These are phyloP conservation scores for Pythium aphanidermatum DNA, from an alignment of 352 stramenopile species.

Conservation along the genomic window DNA sequence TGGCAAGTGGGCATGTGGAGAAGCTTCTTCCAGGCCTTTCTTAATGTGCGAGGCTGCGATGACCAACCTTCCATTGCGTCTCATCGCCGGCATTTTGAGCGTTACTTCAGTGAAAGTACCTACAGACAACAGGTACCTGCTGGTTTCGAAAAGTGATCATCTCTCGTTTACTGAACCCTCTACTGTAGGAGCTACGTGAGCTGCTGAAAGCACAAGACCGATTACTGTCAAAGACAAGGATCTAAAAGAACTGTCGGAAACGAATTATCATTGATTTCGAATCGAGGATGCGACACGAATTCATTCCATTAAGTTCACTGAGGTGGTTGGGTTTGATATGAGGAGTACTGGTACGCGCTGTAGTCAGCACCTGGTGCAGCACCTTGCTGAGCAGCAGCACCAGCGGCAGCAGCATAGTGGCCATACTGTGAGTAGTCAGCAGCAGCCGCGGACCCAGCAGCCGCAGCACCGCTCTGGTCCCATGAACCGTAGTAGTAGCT, in stretches of 20 bases:
- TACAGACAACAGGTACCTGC: conserved; percentile 39
- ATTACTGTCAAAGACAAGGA: conserved; percentile 30
- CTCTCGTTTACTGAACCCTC: too few species aligned
- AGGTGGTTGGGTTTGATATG: conserved; percentile 16
- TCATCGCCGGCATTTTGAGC: conserved; percentile 41
- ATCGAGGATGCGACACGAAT: too few species aligned
- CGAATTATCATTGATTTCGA: neutral
- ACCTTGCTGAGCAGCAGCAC: conserved; percentile 1
- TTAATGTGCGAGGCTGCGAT: conserved; percentile 66
- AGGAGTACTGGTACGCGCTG: conserved; percentile 15
- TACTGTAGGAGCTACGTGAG: conserved; percentile 54
- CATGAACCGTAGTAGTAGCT: conserved; percentile 21
- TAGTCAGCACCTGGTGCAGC: conserved; percentile 10
- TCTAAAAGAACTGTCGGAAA: conserved; percentile 20
- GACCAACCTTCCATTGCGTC: conserved; percentile 53
- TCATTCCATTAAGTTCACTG: too few species aligned
- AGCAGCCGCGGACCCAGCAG: neutral
- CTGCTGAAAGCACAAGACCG: conserved; percentile 46
- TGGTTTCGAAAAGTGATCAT: too few species aligned
- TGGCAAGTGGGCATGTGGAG: conserved; percentile 75
- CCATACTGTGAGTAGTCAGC: conserved; percentile 21
- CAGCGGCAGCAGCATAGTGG: conserved; percentile 2
- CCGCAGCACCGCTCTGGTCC: conserved; percentile 12
- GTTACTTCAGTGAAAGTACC: conserved; percentile 38
- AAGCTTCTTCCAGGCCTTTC: conserved; percentile 53